phyloP scores from a whole-genome alignment of 257 asterid genomes.

The Solanum infundibuliforme region DNA sequence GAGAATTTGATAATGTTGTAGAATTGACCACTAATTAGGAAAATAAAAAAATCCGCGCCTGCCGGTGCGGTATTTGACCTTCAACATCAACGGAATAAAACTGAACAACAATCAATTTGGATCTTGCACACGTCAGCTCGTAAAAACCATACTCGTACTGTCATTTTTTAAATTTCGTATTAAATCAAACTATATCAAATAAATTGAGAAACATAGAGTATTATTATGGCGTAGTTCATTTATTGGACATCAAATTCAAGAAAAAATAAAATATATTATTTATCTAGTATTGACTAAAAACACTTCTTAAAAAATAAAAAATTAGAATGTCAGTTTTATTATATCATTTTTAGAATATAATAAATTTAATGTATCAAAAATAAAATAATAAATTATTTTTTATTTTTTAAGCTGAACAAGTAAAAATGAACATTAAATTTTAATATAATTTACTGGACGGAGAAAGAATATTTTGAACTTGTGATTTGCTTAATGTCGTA shows the following conservation, averaged over 20 bases:
- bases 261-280: too few species aligned
- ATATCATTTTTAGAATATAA: neutral
- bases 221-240: neutral
- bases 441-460: neutral
- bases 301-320: too few species aligned
- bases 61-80: neutral
- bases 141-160: too few species aligned
- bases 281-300: neutral
- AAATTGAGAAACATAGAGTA: too few species aligned
- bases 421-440: neutral
- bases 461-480: neutral
- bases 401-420: neutral
- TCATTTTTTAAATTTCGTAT: too few species aligned
- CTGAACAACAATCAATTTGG: neutral
- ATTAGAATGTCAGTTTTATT: too few species aligned
- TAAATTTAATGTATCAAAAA: accelerated
- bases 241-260: neutral
- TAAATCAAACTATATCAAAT: too few species aligned
- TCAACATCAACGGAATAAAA: neutral
- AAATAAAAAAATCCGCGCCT: neutral
- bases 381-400: too few species aligned
- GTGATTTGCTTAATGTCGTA: neutral
- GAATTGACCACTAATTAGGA: neutral
- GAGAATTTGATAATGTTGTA: neutral
- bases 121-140: neutral